Base-by-base conservation (phyloP, 306 rosid species). In the Vicia villosa region DNA sequence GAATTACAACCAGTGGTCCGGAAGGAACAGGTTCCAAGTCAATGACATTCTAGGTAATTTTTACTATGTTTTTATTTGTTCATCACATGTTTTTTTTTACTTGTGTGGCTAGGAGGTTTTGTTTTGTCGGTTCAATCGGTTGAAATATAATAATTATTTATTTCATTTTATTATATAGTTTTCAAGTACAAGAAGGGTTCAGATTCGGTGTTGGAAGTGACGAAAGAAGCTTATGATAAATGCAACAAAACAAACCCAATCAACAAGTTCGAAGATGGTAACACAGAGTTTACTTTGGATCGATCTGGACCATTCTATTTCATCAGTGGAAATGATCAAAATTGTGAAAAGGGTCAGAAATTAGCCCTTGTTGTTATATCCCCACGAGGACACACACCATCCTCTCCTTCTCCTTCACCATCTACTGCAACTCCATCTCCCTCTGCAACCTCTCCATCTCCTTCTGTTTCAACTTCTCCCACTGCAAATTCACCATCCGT, bases 161-260 rank as follows among this genome's bases (percentile, higher is more conserved):
- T 49, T 37, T 37, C 24, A 15, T 7, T 21, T 17, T 10, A 16
- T 59, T 24, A 19, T 38, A 4, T 15, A 92, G 98, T 86, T 66
- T 94, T 94, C 37, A 90, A 87, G 77, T 90, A 90, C 79, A 70
- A 75, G 50, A 86, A 81, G 73, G 98, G 94, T 1, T 69, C 84
- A 24, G 88, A 94, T 5, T 94, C 97, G 0, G 96, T 94, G 70
- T 66, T 88, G 80, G 79, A 78, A 51, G 98, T 94, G 84, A 84
- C 63, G 49, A 80, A 88, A 52, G 85, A 85, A 2, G 93, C 69
- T 37, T 94, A 66, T 61, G 66, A 77, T 11, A 84, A 78, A 11
- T 94, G 98, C 70, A 77, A 80, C 80, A 86, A 75, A 49, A 80
- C 65, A 19, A 81, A 82, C 45, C 96, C 97, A 0, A 76, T 83